Base-by-base conservation (phyloP, 208 protist genomes). In the Angomonas ambiguus region DNA sequence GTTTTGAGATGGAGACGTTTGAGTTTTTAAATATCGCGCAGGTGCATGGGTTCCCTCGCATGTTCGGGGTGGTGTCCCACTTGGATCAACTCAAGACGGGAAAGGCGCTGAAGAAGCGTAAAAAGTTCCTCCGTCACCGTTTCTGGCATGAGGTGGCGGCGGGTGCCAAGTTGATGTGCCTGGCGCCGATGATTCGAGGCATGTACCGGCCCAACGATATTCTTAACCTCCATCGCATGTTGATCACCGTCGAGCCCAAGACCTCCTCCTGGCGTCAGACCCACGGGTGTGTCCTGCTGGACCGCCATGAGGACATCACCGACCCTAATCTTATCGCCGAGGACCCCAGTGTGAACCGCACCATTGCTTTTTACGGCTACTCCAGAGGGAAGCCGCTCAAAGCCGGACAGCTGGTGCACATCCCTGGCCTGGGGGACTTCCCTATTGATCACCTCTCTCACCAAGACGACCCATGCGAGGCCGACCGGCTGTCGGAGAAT, bases 1-100 rank as follows among this genome's bases (percentile, higher is more conserved):
- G 98, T 31, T 99, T 99, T 64, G 98, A 99, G 92, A 99, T 99
- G 98, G 98, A 99, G 77, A 99, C 97, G 8, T 99, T 99, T 77
- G 98, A 99, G 88, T 99, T 99, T 74, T 77, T 99, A 27, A 99
- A 99, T 76, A 97, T 99, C 24, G 79, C 98, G 16, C 95, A 99
- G 72, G 90, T 97, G 35, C 98, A 99, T 74, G 99, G 99, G 34
- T 99, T 99, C 62, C 97, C 98, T 3, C 93, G 93, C 49, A 92
- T 99, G 71, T 99, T 99, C 76, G 98, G 98, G 45, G 87, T 99
- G 18, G 80, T 99, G 0, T 99, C 98, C 20, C 98, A 99, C 76
- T 83, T 99, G 3, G 99, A 99, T 77, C 42, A 85, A 34, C 97
- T 99, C 55, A 98, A 97, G 71, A 94, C 98, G 32, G 88, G 83